phyloP scores from a whole-genome alignment of 257 asterid species.

The Forsythia viridissima region DNA sequence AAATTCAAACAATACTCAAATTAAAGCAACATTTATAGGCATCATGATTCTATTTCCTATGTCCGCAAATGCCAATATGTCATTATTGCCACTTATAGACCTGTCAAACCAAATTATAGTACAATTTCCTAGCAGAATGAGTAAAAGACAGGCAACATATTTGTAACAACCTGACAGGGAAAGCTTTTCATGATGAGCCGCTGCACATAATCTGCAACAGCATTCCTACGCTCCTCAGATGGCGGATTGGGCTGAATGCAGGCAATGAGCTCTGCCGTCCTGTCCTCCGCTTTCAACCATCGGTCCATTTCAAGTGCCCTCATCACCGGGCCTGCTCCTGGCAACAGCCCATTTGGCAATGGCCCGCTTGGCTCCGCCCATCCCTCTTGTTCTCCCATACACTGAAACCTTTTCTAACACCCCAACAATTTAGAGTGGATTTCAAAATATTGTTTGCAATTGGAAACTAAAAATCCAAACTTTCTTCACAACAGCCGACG shows the following conservation, averaged over 20 bases:
- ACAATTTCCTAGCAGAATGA: neutral
- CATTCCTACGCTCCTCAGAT: slow-evolving; percentile 86
- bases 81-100: neutral
- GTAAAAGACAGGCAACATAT: slow-evolving; percentile 13
- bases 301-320: slow-evolving; percentile 62
- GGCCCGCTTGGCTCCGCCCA: slow-evolving; percentile 76
- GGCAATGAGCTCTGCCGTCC: slow-evolving; percentile 86
- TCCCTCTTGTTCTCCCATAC: slow-evolving; percentile 89
- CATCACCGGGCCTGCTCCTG: slow-evolving; percentile 65
- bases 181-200: slow-evolving; percentile 80
- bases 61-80: neutral
- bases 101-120: slow-evolving; percentile 5
- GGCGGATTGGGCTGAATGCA: slow-evolving; percentile 86
- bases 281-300: slow-evolving; percentile 89
- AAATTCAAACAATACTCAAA: slow-evolving; percentile 10
- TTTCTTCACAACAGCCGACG: slow-evolving; percentile 21
- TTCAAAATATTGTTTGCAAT: slow-evolving; percentile 3
- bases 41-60: neutral
- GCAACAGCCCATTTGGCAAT: slow-evolving; percentile 75
- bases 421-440: slow-evolving; percentile 18
- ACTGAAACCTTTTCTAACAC: slow-evolving; percentile 35
- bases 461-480: slow-evolving; percentile 18
- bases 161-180: slow-evolving; percentile 83
- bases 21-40: slow-evolving; percentile 1
- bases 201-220: slow-evolving; percentile 88